A percentile compares a stretch with the other conserved stretches of the same genome.
These are phyloP conservation scores for Ophiostoma quercus DNA, from an alignment of 2,329 filamentous ascomycete species.

Conservation along the genomic window DNA sequence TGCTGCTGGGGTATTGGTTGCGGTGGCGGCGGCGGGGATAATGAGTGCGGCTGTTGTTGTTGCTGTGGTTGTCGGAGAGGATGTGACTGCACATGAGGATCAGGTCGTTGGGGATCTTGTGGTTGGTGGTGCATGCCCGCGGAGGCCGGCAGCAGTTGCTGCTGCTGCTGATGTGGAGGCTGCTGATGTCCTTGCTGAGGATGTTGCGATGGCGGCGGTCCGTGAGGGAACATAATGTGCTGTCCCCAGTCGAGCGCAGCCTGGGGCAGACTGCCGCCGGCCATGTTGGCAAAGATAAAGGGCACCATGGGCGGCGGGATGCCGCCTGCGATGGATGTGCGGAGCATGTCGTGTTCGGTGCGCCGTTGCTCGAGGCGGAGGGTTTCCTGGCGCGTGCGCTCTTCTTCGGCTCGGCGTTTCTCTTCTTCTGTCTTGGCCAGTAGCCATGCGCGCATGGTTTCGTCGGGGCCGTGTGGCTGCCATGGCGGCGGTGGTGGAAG, in stretches of 20 bases:
- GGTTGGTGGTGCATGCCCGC: background rate
- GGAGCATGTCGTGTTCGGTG: conserved; percentile 67
- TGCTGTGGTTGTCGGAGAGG: conserved; percentile 16
- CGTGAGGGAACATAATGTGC: conserved; percentile 51
- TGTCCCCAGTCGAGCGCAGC: conserved; percentile 63
- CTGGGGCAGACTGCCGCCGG: conserved; percentile 56
- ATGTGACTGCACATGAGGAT: conserved; percentile 28
- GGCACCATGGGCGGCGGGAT: conserved; percentile 71
- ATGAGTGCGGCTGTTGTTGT: conserved; percentile 16
- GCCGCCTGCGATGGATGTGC: conserved; percentile 61
- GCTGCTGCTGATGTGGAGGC: conserved; percentile 34
- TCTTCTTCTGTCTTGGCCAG: conserved; percentile 69
- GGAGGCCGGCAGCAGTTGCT: background rate
- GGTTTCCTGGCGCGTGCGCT: conserved; percentile 59
- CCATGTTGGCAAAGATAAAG: conserved; percentile 68
- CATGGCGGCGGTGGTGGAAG: conserved; percentile 27
- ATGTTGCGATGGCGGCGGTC: conserved; percentile 31
- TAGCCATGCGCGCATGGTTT: conserved; percentile 67
- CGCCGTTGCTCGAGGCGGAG: conserved; percentile 66
- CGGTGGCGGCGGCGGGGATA: background rate
- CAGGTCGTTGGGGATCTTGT: background rate
- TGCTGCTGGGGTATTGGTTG: conserved; percentile 3
- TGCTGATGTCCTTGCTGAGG: conserved; percentile 16
- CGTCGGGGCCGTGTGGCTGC: conserved; percentile 55
- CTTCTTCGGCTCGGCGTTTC: conserved; percentile 66